Evolutionary conservation across 768 basidiomycete species (phyloP).

Genomic region (Dacryopinax primogenitus): DNA sequence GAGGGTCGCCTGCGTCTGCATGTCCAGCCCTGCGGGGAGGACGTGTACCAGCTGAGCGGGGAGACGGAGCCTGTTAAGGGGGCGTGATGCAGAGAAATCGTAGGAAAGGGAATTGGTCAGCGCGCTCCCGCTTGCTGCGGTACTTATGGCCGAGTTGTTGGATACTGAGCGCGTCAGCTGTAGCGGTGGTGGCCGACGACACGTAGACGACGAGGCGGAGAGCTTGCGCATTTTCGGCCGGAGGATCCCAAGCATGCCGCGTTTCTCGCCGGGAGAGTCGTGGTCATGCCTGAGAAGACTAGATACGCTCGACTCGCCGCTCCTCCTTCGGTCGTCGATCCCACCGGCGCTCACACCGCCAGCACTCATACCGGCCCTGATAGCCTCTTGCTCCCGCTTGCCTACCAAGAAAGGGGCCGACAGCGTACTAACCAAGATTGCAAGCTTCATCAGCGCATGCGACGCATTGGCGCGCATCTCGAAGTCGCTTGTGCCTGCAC

Average conservation of each 20-base stretch:
- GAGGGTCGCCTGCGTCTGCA: background rate
- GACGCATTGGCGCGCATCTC: constrained; percentile 20
- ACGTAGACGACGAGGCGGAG: background rate
- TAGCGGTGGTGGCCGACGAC: background rate
- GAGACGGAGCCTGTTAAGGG: background rate
- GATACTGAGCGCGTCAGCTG: too few species aligned
- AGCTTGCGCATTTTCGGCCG: constrained; percentile 6
- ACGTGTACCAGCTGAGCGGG: background rate
- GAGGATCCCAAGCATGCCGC: background rate
- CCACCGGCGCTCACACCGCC: too few species aligned
- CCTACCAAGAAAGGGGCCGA: constrained; percentile 27
- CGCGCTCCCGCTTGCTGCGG: background rate
- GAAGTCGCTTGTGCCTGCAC: background rate
- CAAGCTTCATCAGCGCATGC: constrained; percentile 29
- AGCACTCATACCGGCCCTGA: too few species aligned
- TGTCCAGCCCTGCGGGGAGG: background rate
- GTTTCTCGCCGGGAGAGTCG: background rate
- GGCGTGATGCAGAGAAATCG: background rate
- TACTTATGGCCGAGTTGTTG: background rate
- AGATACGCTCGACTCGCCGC: background rate
- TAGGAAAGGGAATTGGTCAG: background rate
- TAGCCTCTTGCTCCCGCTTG: background rate
- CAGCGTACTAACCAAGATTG: constrained; percentile 33
- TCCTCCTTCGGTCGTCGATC: background rate
- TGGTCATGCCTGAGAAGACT: background rate